Base-by-base conservation (phyloP, 148 eudicot genomes). In the Chenopodium album region DNA sequence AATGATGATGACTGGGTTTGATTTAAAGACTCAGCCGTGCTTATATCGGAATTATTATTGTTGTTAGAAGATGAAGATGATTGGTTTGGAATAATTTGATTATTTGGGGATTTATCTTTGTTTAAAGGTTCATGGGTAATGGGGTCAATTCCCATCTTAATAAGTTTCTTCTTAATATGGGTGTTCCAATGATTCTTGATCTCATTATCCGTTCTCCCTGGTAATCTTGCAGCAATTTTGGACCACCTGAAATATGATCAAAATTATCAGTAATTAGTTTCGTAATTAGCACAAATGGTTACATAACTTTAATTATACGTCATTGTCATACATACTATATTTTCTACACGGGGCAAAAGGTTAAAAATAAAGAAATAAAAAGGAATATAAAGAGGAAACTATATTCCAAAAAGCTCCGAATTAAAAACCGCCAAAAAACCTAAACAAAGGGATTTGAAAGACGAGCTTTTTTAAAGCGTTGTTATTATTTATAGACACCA, bases 121-220 rank as follows among this genome's bases (percentile, higher is more conserved):
- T 83, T 85, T 56, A 93, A 85, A 71, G 95, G 97, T 34, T 89
- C 86, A 86, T 95, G 99, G 64, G 99, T 95, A 12, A 90, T 84
- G 0, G 99, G 99, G 80, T 95, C 96, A 78, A 95, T 91, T 17
- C 99, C 99, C 97, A 95, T 87, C 77, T 92, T 93, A n/a, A 91
- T 76, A 71, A 95, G 99, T 76, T 93, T 93, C 78, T 95, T 95
- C 90, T 95, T 95, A 75, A 95, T 91, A 69, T 95, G 99, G 19
- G 99, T 95, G 76, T 95, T 95, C 99, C 99, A 95, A 52, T 92
- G 98, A 80, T 95, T 95, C 76, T 95, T 95, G 65, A 95, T 95
- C 81, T 95, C 99, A 17, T 95, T 95, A 74, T 95, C 99, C 5
- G 99, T 95, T 52, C 99, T 90, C 80, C 99, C 99, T 0, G 99